phyloP scores from a whole-genome alignment of 1,139 yeast species.

The Suhomyces chickasaworum region DNA sequence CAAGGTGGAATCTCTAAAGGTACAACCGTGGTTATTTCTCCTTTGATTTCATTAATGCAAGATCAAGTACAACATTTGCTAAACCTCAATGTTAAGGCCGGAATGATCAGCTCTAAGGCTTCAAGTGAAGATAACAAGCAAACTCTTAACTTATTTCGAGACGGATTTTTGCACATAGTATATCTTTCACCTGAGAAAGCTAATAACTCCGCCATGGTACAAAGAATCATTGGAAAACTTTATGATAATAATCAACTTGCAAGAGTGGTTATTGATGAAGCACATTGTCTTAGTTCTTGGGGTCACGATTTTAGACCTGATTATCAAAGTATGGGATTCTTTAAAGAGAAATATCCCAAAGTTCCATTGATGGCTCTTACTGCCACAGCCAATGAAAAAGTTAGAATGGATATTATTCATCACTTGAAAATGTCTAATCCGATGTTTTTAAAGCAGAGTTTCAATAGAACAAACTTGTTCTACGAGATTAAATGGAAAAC shows the following conservation, averaged over 20 bases:
- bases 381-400: constrained; percentile 95
- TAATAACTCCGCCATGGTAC: constrained; percentile 71
- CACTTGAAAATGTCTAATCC: constrained; percentile 62
- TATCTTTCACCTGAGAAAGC: constrained; percentile 97
- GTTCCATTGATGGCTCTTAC: constrained; percentile 95
- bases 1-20: constrained; percentile 74
- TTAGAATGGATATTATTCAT: constrained; percentile 80
- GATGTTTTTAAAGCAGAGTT: constrained; percentile 69
- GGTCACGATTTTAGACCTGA: constrained; percentile 99
- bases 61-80: constrained; percentile 89
- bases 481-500: constrained; percentile 75
- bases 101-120: constrained; percentile 84
- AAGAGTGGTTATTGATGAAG: constrained; percentile 93
- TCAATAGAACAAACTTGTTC: constrained; percentile 82
- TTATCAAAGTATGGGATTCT: constrained; percentile 76
- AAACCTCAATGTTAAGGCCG: constrained; percentile 70
- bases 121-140: constrained; percentile 63
- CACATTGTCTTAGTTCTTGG: constrained; percentile 99
- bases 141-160: constrained; percentile 61
- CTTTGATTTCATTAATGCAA: constrained; percentile 94
- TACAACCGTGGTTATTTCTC: constrained; percentile 90
- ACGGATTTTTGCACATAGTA: constrained; percentile 71
- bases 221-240: constrained; percentile 60
- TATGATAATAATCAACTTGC: constrained; percentile 64
- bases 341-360: constrained; percentile 71